Conservation (phyloP, 495 filamentous ascomycete genomes). For the Penicillium canariense region DNA sequence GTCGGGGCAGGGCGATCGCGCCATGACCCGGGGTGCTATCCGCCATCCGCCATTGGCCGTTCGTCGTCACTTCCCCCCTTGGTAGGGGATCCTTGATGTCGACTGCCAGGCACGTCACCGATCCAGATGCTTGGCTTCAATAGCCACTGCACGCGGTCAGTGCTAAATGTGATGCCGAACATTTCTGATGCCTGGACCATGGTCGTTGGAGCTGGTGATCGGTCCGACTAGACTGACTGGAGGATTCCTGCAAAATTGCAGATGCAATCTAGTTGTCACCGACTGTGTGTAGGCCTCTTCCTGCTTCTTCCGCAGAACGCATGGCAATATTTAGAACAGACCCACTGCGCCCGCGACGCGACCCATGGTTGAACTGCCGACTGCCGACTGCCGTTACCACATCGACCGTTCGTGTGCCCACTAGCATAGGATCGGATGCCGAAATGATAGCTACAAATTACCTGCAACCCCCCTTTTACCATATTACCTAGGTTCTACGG, state of each 20-base stretch:
- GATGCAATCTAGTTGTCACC: too few species aligned
- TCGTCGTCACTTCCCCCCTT: background rate
- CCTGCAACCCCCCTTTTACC: too few species aligned
- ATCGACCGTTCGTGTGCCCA: background rate
- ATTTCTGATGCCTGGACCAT: background rate
- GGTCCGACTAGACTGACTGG: background rate
- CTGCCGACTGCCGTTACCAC: too few species aligned
- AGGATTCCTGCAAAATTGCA: too few species aligned
- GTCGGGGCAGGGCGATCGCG: constrained; percentile 6
- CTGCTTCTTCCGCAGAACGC: background rate
- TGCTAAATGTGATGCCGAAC: background rate
- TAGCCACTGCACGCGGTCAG: background rate
- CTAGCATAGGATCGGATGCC: too few species aligned
- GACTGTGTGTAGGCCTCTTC: too few species aligned
- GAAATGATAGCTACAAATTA: too few species aligned
- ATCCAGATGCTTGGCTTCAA: constrained; percentile 1
- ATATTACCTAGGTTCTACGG: too few species aligned
- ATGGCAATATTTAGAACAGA: background rate
- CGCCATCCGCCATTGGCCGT: too few species aligned
- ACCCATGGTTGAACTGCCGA: background rate
- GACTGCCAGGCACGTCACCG: background rate
- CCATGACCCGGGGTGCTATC: background rate
- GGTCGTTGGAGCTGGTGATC: background rate
- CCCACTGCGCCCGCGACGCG: background rate
- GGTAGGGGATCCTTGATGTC: constrained; percentile 8